A percentile compares a stretch with the other conserved stretches of the same genome.
Evolutionary conservation across 164 flowering plant genomes (phyloP).

Genomic region (Paratinospora sagittata): DNA sequence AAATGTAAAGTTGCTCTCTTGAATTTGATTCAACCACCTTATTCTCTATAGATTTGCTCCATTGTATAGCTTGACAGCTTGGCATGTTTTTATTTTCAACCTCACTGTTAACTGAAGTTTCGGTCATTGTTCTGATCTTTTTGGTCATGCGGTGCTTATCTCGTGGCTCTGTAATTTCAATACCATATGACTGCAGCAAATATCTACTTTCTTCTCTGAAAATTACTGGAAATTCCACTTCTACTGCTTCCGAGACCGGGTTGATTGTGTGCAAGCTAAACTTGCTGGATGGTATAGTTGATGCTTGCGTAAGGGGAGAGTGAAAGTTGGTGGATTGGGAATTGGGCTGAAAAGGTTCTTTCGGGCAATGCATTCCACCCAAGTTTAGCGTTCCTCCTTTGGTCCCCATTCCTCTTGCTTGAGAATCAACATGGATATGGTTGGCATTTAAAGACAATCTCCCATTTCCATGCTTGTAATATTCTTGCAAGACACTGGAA

Average conservation of each 20-base stretch:
- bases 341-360: slow-evolving; percentile 5
- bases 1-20: slow-evolving; percentile 17
- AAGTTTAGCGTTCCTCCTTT: no score
- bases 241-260: slow-evolving; percentile 13
- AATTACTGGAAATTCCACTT: slow-evolving; percentile 18
- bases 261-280: neutral
- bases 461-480: slow-evolving; percentile 13
- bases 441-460: slow-evolving; percentile 13
- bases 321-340: slow-evolving; percentile 8
- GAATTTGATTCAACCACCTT: slow-evolving; percentile 6
- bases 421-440: slow-evolving; percentile 3
- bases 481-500: slow-evolving; percentile 23
- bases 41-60: slow-evolving; percentile 7
- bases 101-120: slow-evolving; percentile 20
- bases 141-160: slow-evolving; percentile 12
- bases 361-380: neutral
- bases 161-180: slow-evolving; percentile 13
- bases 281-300: slow-evolving; percentile 19
- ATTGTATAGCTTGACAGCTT: neutral
- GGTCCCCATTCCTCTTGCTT: no score
- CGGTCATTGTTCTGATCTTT: slow-evolving; percentile 18
- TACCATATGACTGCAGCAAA: slow-evolving; percentile 15
- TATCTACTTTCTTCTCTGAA: slow-evolving; percentile 25
- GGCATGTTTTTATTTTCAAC: neutral
- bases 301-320: slow-evolving; percentile 8